Base-by-base conservation (phyloP, 2,329 filamentous ascomycete species). In the Aspergillus ruber region DNA sequence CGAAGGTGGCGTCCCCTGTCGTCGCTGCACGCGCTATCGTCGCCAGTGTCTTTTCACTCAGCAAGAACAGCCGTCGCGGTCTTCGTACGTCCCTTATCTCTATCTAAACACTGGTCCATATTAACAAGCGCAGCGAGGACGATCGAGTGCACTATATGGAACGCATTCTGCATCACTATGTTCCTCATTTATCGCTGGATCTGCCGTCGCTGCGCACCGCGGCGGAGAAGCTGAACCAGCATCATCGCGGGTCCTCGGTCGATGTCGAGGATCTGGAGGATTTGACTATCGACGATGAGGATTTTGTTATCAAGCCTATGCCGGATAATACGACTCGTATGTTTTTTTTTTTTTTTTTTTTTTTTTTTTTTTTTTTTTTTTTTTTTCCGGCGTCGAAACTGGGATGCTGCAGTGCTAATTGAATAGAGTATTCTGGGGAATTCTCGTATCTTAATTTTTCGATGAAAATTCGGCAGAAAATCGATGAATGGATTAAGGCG, bases 1-100 rank as follows among this genome's bases (percentile, higher is more conserved):
- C 55, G 76, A 79, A 54, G 77, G 77, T 42, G 77, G 76, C 43
- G 67, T 77, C 15, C 77, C 77, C 2, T 80, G 77, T 56, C 73
- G 74, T 42, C 66, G 77, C 46, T 80, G 77, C 56, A 66, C 72
- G 48, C 74, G 74, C 49, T 72, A 78, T 53, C 72, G 71, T 49
- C 71, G 76, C 39, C 71, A 72, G 54, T 79, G 77, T 59, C 68
- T 74, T 49, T 78, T 78, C 53, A 68, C 67, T 8, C 68, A 66
- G 43, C 60, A 65, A 29, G 66, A 69, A 41, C 62, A 62, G 39
- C 56, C 52, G 50, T 47, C 50, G 38, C 60, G 66, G 35, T 65
- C 63, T 17, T 57, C 64, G 13, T 61, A 29, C 13, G 42, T 33
- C n/a, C 25, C 29, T 35, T 43, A 3, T 33, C 10, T 35, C 17